A percentile compares a stretch with the other conserved stretches of the same genome.
Conservation (phyloP, 495 filamentous ascomycete species). For the Penicillium flavigenum region DNA sequence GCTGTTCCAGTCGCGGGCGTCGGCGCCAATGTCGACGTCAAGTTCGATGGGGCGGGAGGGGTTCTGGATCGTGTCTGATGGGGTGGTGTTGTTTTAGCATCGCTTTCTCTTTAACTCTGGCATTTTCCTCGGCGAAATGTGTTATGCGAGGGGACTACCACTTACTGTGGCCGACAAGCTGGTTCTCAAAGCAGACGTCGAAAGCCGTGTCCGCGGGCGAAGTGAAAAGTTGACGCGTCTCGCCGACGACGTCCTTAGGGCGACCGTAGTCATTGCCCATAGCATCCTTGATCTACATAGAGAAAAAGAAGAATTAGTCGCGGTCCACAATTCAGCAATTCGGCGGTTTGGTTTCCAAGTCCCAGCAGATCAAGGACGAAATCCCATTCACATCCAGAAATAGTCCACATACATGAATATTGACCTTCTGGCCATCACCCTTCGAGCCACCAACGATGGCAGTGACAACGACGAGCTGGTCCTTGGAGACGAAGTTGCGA, state of each 20-base stretch:
- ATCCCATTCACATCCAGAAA: background rate
- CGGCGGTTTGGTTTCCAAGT: background rate
- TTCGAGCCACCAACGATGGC: slow-evolving; percentile 78
- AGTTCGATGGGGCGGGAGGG: slow-evolving; percentile 82
- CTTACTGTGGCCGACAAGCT: slow-evolving; percentile 63
- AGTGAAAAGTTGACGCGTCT: slow-evolving; percentile 91
- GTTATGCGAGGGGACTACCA: background rate
- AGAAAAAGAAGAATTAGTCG: slow-evolving; percentile 14
- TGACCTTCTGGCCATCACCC: slow-evolving; percentile 90
- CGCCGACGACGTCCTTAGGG: slow-evolving; percentile 87
- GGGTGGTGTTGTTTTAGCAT: background rate
- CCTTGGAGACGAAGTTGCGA: slow-evolving; percentile 90
- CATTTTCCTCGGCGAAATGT: background rate
- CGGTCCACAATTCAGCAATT: background rate
- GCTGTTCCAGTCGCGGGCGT: slow-evolving; percentile 96
- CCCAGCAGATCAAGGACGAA: background rate
- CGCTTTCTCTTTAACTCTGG: background rate
- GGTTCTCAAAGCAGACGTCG: slow-evolving; percentile 96
- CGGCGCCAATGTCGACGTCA: slow-evolving; percentile 97
- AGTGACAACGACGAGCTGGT: slow-evolving; percentile 98
- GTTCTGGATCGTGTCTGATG: slow-evolving; percentile 47
- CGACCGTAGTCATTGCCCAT: slow-evolving; percentile 93
- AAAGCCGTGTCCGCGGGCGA: slow-evolving; percentile 92
- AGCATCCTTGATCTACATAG: slow-evolving; percentile 81
- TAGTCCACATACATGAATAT: slow-evolving; percentile 81